Evolutionary conservation across 139 green algal species (phyloP).

Genomic region (Coelastrella sp.): DNA sequence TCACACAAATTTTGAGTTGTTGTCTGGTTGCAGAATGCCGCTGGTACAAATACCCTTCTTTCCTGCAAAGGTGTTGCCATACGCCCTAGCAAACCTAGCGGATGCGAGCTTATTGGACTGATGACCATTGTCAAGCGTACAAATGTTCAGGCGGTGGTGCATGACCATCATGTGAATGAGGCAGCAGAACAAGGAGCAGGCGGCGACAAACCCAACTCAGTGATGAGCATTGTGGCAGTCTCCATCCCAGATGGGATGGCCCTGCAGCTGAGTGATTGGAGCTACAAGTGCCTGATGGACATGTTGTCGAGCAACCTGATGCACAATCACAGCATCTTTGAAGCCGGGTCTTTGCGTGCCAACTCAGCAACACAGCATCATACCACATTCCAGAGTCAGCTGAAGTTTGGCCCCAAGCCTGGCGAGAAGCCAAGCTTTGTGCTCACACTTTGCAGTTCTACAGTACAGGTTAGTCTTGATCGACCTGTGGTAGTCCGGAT

Average conservation of each 20-base stretch:
- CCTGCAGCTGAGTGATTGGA: constrained; percentile 23
- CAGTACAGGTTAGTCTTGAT: constrained; percentile 1
- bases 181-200: background rate
- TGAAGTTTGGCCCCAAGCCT: constrained; percentile 27
- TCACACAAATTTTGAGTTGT: no score
- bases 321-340: constrained; percentile 9
- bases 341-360: background rate
- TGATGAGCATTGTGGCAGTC: background rate
- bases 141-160: background rate
- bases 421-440: constrained; percentile 27
- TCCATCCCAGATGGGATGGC: constrained; percentile 19
- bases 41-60: no score
- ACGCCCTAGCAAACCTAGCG: no score
- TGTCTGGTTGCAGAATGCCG: no score
- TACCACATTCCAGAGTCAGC: constrained; percentile 12
- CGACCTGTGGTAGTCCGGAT: background rate
- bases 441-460: constrained; percentile 29
- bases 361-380: background rate
- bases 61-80: no score
- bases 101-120: no score
- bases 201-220: background rate
- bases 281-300: constrained; percentile 27
- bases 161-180: background rate
- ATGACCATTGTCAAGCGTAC: no score
- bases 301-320: constrained; percentile 23